Percentiles rank a stretch among this genome's conserved stretches.
Conservation (phyloP, 2,329 filamentous ascomycete genomes). For the Xylaria sp. region DNA sequence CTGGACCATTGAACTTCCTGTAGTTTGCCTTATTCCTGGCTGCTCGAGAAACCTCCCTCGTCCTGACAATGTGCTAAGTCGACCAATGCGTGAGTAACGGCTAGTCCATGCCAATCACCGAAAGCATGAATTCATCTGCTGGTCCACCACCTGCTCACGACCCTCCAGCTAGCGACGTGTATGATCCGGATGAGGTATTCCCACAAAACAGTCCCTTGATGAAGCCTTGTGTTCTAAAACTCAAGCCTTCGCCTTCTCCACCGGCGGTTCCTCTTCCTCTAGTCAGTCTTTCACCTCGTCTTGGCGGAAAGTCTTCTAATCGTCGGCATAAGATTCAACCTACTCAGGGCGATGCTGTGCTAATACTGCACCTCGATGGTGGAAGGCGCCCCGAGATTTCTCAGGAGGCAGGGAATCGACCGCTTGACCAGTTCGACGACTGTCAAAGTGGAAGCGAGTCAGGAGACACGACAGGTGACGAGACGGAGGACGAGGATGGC, state of each 20-base stretch:
- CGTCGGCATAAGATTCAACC: slow-evolving; percentile 64
- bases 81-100: slow-evolving; percentile 51
- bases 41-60: slow-evolving; percentile 34
- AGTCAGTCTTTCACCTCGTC: slow-evolving; percentile 56
- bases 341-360: slow-evolving; percentile 72
- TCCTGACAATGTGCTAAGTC: slow-evolving; percentile 47
- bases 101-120: slow-evolving; percentile 45
- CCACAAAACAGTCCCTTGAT: slow-evolving; percentile 55
- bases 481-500: slow-evolving; percentile 48
- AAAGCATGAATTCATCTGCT: slow-evolving; percentile 51
- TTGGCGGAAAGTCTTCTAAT: slow-evolving; percentile 61
- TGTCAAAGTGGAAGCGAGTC: slow-evolving; percentile 47
- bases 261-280: slow-evolving; percentile 57
- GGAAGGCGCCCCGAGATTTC: slow-evolving; percentile 75
- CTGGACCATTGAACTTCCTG: slow-evolving; percentile 22
- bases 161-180: slow-evolving; percentile 52
- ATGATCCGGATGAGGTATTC: slow-evolving; percentile 61
- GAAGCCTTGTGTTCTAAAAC: slow-evolving; percentile 56
- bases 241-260: slow-evolving; percentile 63
- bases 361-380: slow-evolving; percentile 72
- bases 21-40: slow-evolving; percentile 22
- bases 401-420: slow-evolving; percentile 62
- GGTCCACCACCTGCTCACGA: slow-evolving; percentile 48
- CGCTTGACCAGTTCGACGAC: slow-evolving; percentile 61
- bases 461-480: slow-evolving; percentile 43